phyloP scores from a whole-genome alignment of 208 protist genomes.

The Leishmania martiniquensis region DNA sequence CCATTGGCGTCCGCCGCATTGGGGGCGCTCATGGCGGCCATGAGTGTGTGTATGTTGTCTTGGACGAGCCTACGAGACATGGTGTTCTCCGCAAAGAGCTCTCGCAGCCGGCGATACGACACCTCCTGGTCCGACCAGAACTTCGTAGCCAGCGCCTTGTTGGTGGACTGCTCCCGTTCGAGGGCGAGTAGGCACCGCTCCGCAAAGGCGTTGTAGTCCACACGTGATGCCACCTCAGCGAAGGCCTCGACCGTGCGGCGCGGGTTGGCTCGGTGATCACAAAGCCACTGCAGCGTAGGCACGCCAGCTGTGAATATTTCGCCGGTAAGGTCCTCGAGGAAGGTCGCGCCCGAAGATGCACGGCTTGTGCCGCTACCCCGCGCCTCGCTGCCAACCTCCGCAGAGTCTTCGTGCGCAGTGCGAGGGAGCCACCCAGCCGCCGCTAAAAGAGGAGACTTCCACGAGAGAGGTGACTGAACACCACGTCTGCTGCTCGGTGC shows the following conservation, averaged over 20 bases:
- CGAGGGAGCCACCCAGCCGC: background rate
- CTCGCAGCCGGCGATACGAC: conserved; percentile 35
- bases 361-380: background rate
- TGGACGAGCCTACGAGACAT: conserved; percentile 39
- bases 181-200: conserved; percentile 61
- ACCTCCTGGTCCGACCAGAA: conserved; percentile 41
- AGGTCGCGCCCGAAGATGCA: background rate
- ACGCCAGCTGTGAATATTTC: conserved; percentile 36
- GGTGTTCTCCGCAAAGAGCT: conserved; percentile 50
- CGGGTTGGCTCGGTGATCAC: conserved; percentile 27
- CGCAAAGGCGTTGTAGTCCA: conserved; percentile 80
- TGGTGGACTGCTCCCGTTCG: conserved; percentile 63
- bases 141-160: conserved; percentile 52
- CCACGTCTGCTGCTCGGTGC: background rate
- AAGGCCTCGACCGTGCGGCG: conserved; percentile 51
- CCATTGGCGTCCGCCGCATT: background rate
- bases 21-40: conserved; percentile 1
- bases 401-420: background rate
- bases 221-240: conserved; percentile 80
- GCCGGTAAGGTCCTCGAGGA: conserved; percentile 24
- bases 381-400: background rate
- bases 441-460: background rate
- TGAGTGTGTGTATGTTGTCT: conserved; percentile 28
- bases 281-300: conserved; percentile 60
- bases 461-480: background rate